phyloP scores from a whole-genome alignment of 2,329 filamentous ascomycete species.

The Pseudocercospora musae region DNA sequence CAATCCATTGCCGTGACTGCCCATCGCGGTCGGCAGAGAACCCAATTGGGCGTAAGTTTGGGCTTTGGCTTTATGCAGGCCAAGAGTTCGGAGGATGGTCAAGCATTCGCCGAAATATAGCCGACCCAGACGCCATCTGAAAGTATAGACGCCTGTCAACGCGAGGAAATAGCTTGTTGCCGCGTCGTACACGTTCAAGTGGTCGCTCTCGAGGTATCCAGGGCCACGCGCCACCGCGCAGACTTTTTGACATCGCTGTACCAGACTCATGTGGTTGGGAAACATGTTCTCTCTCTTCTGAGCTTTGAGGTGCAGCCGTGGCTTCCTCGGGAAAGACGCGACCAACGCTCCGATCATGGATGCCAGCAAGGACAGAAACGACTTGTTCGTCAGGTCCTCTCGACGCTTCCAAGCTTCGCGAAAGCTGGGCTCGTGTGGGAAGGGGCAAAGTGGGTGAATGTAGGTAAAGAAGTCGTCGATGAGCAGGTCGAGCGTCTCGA shows the following conservation, averaged over 20 bases:
- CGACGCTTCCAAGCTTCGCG: slow-evolving; percentile 64
- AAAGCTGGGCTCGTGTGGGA: slow-evolving; percentile 76
- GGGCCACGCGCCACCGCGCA: slow-evolving; percentile 65
- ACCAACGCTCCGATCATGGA: slow-evolving; percentile 74
- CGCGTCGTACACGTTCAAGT: slow-evolving; percentile 59
- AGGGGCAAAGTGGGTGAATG: slow-evolving; percentile 72
- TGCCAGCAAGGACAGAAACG: slow-evolving; percentile 67
- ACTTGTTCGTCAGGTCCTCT: slow-evolving; percentile 62
- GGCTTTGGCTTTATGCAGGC: slow-evolving; percentile 57
- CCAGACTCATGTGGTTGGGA: slow-evolving; percentile 65
- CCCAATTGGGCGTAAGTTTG: slow-evolving; percentile 40
- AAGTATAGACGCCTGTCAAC: slow-evolving; percentile 63
- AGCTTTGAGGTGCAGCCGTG: slow-evolving; percentile 64
- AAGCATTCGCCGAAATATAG: slow-evolving; percentile 72
- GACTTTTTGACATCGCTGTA: slow-evolving; percentile 68
- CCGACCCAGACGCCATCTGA: slow-evolving; percentile 64
- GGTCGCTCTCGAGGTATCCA: slow-evolving; percentile 52
- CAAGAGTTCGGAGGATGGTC: slow-evolving; percentile 65
- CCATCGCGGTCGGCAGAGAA: slow-evolving; percentile 36
- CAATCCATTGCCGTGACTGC: slow-evolving; percentile 35
- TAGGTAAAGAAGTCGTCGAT: slow-evolving; percentile 83
- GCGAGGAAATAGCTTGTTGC: slow-evolving; percentile 75
- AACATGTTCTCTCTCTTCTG: slow-evolving; percentile 64
- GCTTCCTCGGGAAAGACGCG: slow-evolving; percentile 71
- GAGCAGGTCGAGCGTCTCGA: slow-evolving; percentile 64